A percentile compares a stretch with the other conserved stretches of the same genome.
Evolutionary conservation across 345 rosid genomes (phyloP).

Genomic region (Adansonia digitata): DNA sequence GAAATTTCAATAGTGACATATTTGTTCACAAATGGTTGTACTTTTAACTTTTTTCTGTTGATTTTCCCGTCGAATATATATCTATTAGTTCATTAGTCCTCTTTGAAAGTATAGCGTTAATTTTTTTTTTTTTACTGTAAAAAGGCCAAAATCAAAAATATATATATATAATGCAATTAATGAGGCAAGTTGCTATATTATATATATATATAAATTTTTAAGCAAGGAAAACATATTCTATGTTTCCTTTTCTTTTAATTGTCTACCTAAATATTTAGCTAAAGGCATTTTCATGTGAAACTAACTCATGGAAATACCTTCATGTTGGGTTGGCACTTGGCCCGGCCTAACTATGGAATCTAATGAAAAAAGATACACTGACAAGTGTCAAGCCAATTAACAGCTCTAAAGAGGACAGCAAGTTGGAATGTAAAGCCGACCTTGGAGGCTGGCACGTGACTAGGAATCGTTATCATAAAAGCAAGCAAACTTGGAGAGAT

Average conservation of each 20-base stretch:
- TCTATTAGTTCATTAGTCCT: no score
- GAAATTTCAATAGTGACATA: no score
- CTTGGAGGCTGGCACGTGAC: not conserved
- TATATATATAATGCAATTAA: not conserved
- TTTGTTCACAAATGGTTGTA: no score
- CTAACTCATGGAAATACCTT: not conserved
- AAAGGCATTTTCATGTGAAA: not conserved
- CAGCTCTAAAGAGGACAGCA: not conserved
- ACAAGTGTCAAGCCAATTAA: not conserved
- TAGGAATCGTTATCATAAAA: not conserved
- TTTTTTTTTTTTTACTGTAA: no score
- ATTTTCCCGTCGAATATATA: not conserved
- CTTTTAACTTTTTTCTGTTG: not conserved
- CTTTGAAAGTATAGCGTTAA: not conserved
- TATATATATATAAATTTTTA: no score
- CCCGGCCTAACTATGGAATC: not conserved
- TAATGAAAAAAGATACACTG: not conserved
- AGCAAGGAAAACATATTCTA: not conserved
- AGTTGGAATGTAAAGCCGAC: not conserved
- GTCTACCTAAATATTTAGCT: not conserved
- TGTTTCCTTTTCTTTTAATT: not conserved
- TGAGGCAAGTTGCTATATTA: no score
- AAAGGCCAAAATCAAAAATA: no score
- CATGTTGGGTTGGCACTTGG: not conserved
- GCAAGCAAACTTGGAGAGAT: not conserved